Conservation (phyloP, 331 rosid species). For the Quercus tomentella region DNA sequence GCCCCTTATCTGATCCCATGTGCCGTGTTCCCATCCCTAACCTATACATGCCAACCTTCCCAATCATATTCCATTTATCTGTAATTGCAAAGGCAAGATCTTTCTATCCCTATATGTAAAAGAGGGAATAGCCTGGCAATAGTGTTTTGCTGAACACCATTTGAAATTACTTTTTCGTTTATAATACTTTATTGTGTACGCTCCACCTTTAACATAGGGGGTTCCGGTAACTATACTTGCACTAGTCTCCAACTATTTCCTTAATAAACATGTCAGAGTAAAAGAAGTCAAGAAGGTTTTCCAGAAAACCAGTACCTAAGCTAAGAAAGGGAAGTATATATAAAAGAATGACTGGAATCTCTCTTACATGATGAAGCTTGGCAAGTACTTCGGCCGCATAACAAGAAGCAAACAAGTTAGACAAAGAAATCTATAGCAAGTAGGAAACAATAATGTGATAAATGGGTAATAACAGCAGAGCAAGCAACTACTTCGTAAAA, state of each 20-base stretch:
- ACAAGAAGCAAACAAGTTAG: slow-evolving; percentile 25
- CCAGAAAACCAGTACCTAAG: background rate
- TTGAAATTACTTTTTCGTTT: too few species aligned
- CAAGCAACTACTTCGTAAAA: background rate
- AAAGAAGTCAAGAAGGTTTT: background rate
- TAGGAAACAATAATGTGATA: background rate
- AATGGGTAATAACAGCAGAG: background rate
- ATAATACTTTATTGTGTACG: too few species aligned
- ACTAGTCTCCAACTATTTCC: slow-evolving; percentile 77
- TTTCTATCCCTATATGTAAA: too few species aligned
- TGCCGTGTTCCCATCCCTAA: too few species aligned
- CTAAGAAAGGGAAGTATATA: slow-evolving; percentile 10
- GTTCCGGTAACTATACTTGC: slow-evolving; percentile 93
- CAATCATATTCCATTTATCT: too few species aligned
- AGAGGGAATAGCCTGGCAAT: too few species aligned
- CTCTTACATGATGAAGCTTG: slow-evolving; percentile 73
- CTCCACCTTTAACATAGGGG: slow-evolving; percentile 82
- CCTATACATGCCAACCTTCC: too few species aligned
- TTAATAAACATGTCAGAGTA: slow-evolving; percentile 18
- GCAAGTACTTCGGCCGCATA: slow-evolving; percentile 89
- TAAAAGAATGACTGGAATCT: slow-evolving; percentile 5
- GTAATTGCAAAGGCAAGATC: too few species aligned
- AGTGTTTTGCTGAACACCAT: too few species aligned
- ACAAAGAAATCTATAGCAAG: slow-evolving; percentile 7
- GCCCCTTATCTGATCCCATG: too few species aligned